Percentiles rank a stretch among this genome's conserved stretches.
Conservation (phyloP, 192 early-diverging fungal genomes). For the Allomyces macrogynus region DNA sequence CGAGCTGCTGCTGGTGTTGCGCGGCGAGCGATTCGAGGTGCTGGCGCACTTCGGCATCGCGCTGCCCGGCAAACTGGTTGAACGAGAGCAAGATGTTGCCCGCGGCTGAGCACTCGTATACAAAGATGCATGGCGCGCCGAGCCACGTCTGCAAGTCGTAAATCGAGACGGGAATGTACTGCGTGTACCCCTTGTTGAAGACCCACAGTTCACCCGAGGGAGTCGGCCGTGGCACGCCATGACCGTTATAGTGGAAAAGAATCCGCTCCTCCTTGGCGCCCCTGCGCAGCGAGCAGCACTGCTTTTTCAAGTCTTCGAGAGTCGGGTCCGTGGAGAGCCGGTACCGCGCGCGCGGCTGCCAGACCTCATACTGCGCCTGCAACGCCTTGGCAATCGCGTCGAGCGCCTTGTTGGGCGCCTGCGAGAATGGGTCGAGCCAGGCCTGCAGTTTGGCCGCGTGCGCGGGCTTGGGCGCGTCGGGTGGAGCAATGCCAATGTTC, state of each 20-base stretch:
- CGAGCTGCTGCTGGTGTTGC: not conserved
- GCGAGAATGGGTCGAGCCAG: conserved; percentile 79
- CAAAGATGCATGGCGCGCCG: conserved; percentile 85
- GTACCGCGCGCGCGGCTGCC: conserved; percentile 65
- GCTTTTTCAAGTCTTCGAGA: conserved; percentile 78
- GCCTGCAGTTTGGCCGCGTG: conserved; percentile 80
- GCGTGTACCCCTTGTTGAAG: conserved; percentile 92
- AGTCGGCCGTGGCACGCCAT: conserved; percentile 91
- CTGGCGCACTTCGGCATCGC: conserved; percentile 41
- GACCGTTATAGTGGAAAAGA: conserved; percentile 96
- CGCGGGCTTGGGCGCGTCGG: conserved; percentile 70
- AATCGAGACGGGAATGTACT: conserved; percentile 89
- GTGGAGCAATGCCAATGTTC: conserved; percentile 88
- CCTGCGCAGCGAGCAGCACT: conserved; percentile 59
- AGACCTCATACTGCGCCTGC: conserved; percentile 79
- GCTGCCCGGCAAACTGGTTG: conserved; percentile 66
- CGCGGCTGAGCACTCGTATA: conserved; percentile 89
- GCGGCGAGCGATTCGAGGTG: not conserved
- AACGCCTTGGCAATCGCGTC: conserved; percentile 76
- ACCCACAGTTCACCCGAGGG: conserved; percentile 93
- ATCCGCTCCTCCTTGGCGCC: conserved; percentile 83
- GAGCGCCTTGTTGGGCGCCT: conserved; percentile 55
- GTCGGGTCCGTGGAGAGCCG: conserved; percentile 72
- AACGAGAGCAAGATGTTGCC: conserved; percentile 78
- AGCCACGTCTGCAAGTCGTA: conserved; percentile 85